Evolutionary conservation across 179 eudicot species (phyloP).

Genomic region (Amaranthus tricolor): DNA sequence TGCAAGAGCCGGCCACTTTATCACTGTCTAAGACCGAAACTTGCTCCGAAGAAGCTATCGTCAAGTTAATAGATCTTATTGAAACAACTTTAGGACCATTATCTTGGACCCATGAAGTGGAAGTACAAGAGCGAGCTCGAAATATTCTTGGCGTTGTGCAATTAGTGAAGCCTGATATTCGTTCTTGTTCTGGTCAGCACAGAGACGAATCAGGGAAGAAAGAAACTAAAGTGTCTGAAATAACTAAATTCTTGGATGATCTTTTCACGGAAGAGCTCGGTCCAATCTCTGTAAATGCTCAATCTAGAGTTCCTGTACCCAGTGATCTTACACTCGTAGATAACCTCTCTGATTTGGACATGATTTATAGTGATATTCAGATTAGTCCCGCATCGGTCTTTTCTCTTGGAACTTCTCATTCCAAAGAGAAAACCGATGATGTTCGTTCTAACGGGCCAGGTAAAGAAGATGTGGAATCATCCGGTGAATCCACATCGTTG

Average conservation of each 20-base stretch:
- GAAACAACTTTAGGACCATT: constrained; percentile 54
- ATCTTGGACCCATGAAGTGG: constrained; percentile 65
- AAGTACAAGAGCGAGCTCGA: constrained; percentile 70
- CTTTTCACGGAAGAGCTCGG: constrained; percentile 74
- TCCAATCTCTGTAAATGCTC: constrained; percentile 76
- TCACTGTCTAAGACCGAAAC: constrained; percentile 20
- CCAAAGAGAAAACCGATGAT: constrained; percentile 30
- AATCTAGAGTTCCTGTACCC: constrained; percentile 64
- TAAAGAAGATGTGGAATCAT: constrained; percentile 53
- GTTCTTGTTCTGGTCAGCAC: constrained; percentile 25
- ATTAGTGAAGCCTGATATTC: constrained; percentile 46
- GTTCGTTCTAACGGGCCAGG: constrained; percentile 19
- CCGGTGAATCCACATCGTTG: constrained; percentile 59
- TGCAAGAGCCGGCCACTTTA: constrained; percentile 8
- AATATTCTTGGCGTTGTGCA: constrained; percentile 70
- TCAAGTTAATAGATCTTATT: constrained; percentile 42
- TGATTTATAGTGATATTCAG: constrained; percentile 52
- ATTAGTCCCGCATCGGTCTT: constrained; percentile 45
- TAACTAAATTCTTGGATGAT: constrained; percentile 43
- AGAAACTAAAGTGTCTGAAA: constrained; percentile 35
- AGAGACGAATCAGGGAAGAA: constrained; percentile 30
- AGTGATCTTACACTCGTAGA: constrained; percentile 60
- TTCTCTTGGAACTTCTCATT: constrained; percentile 42
- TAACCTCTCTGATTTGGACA: constrained; percentile 63
- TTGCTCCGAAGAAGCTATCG: constrained; percentile 37